Base-by-base conservation (phyloP, 1,139 yeast genomes). In the Ogataea hybrid region DNA sequence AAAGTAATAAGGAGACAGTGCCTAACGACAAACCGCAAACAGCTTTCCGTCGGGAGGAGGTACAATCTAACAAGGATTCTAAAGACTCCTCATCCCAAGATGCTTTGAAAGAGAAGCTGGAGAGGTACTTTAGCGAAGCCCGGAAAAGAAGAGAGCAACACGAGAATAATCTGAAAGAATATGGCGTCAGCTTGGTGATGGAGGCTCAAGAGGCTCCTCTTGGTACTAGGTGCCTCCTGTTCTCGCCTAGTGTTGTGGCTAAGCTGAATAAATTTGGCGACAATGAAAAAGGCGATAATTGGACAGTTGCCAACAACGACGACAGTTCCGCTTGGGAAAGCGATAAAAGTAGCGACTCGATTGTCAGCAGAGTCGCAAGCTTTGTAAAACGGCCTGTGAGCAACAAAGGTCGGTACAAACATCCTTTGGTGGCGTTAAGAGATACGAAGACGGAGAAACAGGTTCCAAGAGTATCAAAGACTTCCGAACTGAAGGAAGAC, bases 161-260 rank as follows among this genome's bases (percentile, higher is more conserved):
- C 16, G 52, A 49, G 16, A 14, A 28, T 3, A 30, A 45, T 4
- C 15, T 49, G 17, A 41, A 39, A 20, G n/a, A 22, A 21, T 41
- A 35, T 5, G 50, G 52, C 5, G 43, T 49, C 14, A 31, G 43
- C 6, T 35, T 25, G 5, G 42, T 47, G 2, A 15, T 37, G 9
- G 51, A 48, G 9, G 18, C 20, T 18, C 25, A 30, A 3, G 25
- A 14, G 9, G 18, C 20, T 3, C 44, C 49, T 6, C 29, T 43
- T 16, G 43, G 33, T 8, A 28, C 35, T 15, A 28, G 35, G 12
- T 46, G 47, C 2, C 22, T 49, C 3, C 35, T 45, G 3, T 37
- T 35, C 21, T 49, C 52, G 8, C 46, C 43, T 7, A 47, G 50
- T 21, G 42, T 46, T 14, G 37, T 38, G 6, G 33, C 41, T 12